Conservation (phyloP, 2,329 filamentous ascomycete genomes). For the Keithomyces neogunnii region DNA sequence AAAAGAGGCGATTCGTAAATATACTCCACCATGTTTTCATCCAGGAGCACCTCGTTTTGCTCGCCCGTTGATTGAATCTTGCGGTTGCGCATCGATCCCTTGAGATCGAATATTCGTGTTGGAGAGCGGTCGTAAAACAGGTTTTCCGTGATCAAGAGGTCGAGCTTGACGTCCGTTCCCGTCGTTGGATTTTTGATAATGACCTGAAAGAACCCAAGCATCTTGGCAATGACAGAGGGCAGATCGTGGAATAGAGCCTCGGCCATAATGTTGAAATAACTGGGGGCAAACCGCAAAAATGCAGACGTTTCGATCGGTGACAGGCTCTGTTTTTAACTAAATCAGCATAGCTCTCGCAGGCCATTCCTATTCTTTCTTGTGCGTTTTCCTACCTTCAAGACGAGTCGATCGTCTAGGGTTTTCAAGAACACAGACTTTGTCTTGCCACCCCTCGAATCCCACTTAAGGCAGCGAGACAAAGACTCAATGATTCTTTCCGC, state of each 20-base stretch:
- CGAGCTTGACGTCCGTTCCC: slow-evolving; percentile 88
- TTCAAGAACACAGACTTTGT: slow-evolving; percentile 97
- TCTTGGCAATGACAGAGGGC: slow-evolving; percentile 95
- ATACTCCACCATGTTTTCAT: slow-evolving; percentile 98
- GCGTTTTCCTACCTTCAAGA: slow-evolving; percentile 57
- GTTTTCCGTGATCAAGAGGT: slow-evolving; percentile 93
- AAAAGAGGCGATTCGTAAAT: slow-evolving; percentile 97
- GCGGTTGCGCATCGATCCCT: slow-evolving; percentile 96
- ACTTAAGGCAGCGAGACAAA: slow-evolving; percentile 88
- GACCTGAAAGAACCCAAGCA: slow-evolving; percentile 97
- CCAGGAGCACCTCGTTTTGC: slow-evolving; percentile 89
- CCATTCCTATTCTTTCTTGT: not conserved
- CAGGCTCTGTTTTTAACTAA: slow-evolving; percentile 43
- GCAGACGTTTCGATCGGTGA: slow-evolving; percentile 91
- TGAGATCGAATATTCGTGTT: slow-evolving; percentile 88
- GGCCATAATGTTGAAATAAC: slow-evolving; percentile 96
- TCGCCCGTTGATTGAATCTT: slow-evolving; percentile 95
- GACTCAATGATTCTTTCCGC: slow-evolving; percentile 93
- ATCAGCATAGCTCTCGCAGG: no score
- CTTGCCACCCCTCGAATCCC: slow-evolving; percentile 96
- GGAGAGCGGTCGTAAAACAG: slow-evolving; percentile 91
- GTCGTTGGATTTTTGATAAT: slow-evolving; percentile 92
- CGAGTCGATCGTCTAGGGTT: slow-evolving; percentile 87
- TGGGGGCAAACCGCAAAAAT: slow-evolving; percentile 90
- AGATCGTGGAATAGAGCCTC: slow-evolving; percentile 92